These are phyloP conservation scores for Metahyphopichia silvanorum DNA, from an alignment of 805 yeast genomes.

Conservation along the genomic window DNA sequence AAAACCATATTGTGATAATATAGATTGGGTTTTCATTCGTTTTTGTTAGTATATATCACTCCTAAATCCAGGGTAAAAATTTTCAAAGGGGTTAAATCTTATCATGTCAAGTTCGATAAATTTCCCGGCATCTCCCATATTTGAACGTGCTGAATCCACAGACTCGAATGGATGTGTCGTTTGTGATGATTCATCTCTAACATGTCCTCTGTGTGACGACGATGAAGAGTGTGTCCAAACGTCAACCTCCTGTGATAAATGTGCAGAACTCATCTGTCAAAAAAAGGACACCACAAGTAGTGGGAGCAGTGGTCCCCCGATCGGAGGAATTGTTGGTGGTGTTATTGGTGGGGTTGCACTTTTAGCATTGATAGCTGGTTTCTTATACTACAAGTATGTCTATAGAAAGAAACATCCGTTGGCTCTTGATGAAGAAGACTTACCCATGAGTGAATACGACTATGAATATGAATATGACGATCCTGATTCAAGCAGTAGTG, in stretches of 20 bases:
- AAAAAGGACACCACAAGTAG: conserved; percentile 6
- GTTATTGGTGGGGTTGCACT: conserved; percentile 36
- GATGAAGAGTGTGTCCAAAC: conserved; percentile 19
- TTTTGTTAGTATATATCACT: too few relatives aligned
- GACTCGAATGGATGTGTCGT: conserved; percentile 28
- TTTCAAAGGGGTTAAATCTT: too few relatives aligned
- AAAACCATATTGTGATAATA: too few relatives aligned
- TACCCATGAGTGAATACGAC: conserved; percentile 12
- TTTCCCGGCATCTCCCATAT: conserved; percentile 1
- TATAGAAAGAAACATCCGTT: conserved; percentile 32
- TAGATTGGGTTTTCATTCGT: too few relatives aligned
- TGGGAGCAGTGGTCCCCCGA: conserved; percentile 10
- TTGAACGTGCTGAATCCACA: conserved; percentile 14
- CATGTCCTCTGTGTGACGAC: conserved; percentile 26
- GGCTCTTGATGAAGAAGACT: conserved; percentile 23
- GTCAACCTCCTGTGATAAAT: conserved; percentile 19
- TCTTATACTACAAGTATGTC: conserved; percentile 25
- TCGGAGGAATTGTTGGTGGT: conserved; percentile 43
- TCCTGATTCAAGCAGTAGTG: conserved; percentile 1
- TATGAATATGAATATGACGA: conserved; percentile 9
- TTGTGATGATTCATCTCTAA: conserved; percentile 22
- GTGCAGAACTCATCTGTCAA: conserved; percentile 23
- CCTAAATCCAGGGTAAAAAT: too few relatives aligned
- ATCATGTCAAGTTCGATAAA: background rate
- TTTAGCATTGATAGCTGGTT: conserved; percentile 19